Conservation (phyloP, 345 rosid species). For the Corchorus olitorius region DNA sequence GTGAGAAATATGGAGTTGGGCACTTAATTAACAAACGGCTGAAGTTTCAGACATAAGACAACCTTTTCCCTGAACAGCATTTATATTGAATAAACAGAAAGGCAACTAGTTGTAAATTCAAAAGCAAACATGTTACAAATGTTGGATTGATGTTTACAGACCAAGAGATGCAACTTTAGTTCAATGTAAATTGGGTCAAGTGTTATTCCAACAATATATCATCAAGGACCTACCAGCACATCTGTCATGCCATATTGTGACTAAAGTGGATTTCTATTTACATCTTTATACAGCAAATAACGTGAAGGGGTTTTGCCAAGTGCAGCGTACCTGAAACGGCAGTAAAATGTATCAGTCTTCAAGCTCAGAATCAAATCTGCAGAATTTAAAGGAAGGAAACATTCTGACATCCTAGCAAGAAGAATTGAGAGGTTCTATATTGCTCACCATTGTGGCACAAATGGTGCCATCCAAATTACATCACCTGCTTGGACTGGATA, state of each 20-base stretch:
- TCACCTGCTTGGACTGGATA: conserved; percentile 95
- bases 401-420: conserved; percentile 12
- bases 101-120: too few relatives aligned
- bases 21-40: too few relatives aligned
- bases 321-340: conserved; percentile 69
- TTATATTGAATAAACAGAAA: too few relatives aligned
- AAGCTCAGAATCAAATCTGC: conserved; percentile 2
- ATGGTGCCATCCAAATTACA: conserved; percentile 98
- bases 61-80: too few relatives aligned
- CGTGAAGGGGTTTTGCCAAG: conserved; percentile 67
- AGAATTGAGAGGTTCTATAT: background rate
- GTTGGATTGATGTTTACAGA: background rate
- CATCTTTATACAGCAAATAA: conserved; percentile 83
- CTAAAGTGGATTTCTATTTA: conserved; percentile 65
- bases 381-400: background rate
- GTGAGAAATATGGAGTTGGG: too few relatives aligned
- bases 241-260: conserved; percentile 3
- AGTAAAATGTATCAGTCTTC: conserved; percentile 12
- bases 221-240: background rate
- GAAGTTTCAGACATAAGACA: too few relatives aligned
- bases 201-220: background rate
- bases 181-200: background rate
- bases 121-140: too few relatives aligned
- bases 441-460: conserved; percentile 89
- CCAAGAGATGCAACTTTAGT: background rate